Evolutionary conservation across 495 filamentous ascomycete species (phyloP).

Genomic region (Penicillium psychrofluorescens): DNA sequence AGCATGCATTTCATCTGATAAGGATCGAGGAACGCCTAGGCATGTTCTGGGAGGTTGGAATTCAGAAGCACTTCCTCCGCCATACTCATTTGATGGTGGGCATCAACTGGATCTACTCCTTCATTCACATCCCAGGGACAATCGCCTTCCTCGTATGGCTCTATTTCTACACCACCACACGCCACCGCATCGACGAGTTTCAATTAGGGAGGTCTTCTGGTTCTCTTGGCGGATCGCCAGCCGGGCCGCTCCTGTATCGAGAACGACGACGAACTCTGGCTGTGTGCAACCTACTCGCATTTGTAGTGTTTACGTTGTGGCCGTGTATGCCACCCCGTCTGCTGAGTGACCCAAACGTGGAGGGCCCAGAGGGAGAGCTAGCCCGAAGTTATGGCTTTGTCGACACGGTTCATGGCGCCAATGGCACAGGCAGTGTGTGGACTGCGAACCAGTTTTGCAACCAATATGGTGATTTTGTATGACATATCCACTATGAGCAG

Average conservation of each 20-base stretch:
- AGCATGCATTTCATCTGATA: slow-evolving; percentile 52
- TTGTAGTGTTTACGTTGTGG: slow-evolving; percentile 70
- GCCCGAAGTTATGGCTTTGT: slow-evolving; percentile 60
- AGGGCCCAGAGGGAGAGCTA: slow-evolving; percentile 35
- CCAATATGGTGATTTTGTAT: slow-evolving; percentile 43
- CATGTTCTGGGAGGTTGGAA: slow-evolving; percentile 48
- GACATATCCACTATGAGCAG: not conserved
- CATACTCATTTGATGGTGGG: slow-evolving; percentile 35
- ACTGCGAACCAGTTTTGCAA: slow-evolving; percentile 65
- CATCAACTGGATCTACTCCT: slow-evolving; percentile 65
- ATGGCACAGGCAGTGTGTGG: slow-evolving; percentile 61
- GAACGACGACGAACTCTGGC: slow-evolving; percentile 62
- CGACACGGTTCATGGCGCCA: slow-evolving; percentile 64
- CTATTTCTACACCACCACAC: slow-evolving; percentile 58
- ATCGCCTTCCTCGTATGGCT: slow-evolving; percentile 62
- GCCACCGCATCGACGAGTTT: slow-evolving; percentile 29
- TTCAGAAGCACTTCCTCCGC: slow-evolving; percentile 49
- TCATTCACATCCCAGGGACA: slow-evolving; percentile 77
- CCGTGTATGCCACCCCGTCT: slow-evolving; percentile 77
- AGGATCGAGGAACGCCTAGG: slow-evolving; percentile 44
- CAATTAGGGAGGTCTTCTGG: slow-evolving; percentile 29
- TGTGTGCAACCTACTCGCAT: slow-evolving; percentile 68
- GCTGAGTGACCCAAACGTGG: slow-evolving; percentile 44
- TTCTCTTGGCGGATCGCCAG: slow-evolving; percentile 29
- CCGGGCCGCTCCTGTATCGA: slow-evolving; percentile 48